A percentile compares a stretch with the other conserved stretches of the same genome.
Evolutionary conservation across 192 early-diverging fungal genomes (phyloP).

Genomic region (Tieghemiomyces parasiticus): DNA sequence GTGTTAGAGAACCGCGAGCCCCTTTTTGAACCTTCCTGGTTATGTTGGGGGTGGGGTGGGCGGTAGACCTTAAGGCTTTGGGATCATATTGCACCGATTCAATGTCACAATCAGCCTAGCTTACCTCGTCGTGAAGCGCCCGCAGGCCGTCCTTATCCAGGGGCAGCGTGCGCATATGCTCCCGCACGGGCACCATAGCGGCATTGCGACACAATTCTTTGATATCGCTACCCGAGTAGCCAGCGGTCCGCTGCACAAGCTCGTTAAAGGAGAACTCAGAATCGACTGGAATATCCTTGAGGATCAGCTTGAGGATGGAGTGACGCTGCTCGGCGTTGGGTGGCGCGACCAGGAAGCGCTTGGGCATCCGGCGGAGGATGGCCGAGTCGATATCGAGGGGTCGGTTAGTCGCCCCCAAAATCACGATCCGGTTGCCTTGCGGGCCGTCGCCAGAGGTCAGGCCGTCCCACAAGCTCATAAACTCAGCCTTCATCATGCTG

Average conservation of each 20-base stretch:
- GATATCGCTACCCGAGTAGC: conserved; percentile 85
- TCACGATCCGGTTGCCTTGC: conserved; percentile 49
- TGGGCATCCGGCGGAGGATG: conserved; percentile 95
- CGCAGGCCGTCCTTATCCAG: background rate
- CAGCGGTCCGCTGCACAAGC: conserved; percentile 57
- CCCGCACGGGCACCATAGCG: conserved; percentile 87
- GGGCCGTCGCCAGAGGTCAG: conserved; percentile 62
- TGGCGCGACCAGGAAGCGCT: conserved; percentile 73
- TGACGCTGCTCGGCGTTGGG: conserved; percentile 72
- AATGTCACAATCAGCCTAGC: too few species aligned
- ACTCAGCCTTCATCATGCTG: conserved; percentile 99
- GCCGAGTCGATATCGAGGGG: conserved; percentile 97
- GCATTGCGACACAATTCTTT: conserved; percentile 97
- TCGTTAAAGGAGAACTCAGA: conserved; percentile 45
- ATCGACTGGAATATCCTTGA: conserved; percentile 52
- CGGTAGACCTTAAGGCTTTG: too few species aligned
- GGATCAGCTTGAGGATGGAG: conserved; percentile 68
- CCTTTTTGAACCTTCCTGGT: too few species aligned
- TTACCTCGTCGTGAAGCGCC: background rate
- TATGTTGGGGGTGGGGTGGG: too few species aligned
- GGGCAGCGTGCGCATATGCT: conserved; percentile 48
- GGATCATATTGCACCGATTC: too few species aligned
- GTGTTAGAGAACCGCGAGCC: too few species aligned
- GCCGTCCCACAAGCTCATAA: conserved; percentile 99
- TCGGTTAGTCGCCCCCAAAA: conserved; percentile 91